phyloP scores from a whole-genome alignment of 805 yeast genomes.

The Teunomyces pallodes region DNA sequence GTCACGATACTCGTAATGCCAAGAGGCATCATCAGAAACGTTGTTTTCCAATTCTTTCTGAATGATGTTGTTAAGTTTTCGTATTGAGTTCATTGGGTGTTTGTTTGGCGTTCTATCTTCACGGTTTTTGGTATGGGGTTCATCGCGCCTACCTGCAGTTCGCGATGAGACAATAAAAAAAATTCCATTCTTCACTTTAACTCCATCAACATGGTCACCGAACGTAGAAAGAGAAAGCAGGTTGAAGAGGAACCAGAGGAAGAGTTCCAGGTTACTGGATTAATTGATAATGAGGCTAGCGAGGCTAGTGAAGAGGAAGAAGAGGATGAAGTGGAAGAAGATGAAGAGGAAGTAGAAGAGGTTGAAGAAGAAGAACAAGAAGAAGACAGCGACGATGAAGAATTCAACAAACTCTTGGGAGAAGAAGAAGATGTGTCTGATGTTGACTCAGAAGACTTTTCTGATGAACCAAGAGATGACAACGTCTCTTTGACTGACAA shows the following conservation, averaged over 20 bases:
- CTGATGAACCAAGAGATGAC: conserved; percentile 51
- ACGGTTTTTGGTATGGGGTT: conserved; percentile 1
- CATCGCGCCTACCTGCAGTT: conserved; percentile 1
- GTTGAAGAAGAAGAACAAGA: conserved; percentile 20
- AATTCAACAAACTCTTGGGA: conserved; percentile 58
- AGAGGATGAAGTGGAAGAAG: conserved; percentile 25
- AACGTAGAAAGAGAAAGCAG: conserved; percentile 13
- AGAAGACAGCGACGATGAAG: conserved; percentile 55
- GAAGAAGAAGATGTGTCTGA: conserved; percentile 48
- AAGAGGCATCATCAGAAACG: conserved; percentile 63
- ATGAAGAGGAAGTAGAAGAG: conserved; percentile 11
- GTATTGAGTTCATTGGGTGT: conserved; percentile 34
- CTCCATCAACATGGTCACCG: conserved; percentile 2
- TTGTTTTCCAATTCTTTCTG: conserved; percentile 64
- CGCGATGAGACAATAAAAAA: conserved; percentile 4
- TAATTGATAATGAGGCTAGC: conserved; percentile 42
- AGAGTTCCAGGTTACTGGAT: conserved; percentile 34
- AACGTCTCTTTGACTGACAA: conserved; percentile 54
- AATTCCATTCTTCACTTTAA: conserved; percentile 1
- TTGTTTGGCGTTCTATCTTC: not conserved
- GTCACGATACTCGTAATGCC: conserved; percentile 85
- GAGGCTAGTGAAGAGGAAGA: conserved; percentile 36
- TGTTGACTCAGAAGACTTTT: conserved; percentile 44
- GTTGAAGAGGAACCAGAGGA: conserved; percentile 28
- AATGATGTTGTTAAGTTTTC: conserved; percentile 54